Evolutionary conservation across 2,329 filamentous ascomycete genomes (phyloP).

Genomic region (Nannizziopsis barbatae): DNA sequence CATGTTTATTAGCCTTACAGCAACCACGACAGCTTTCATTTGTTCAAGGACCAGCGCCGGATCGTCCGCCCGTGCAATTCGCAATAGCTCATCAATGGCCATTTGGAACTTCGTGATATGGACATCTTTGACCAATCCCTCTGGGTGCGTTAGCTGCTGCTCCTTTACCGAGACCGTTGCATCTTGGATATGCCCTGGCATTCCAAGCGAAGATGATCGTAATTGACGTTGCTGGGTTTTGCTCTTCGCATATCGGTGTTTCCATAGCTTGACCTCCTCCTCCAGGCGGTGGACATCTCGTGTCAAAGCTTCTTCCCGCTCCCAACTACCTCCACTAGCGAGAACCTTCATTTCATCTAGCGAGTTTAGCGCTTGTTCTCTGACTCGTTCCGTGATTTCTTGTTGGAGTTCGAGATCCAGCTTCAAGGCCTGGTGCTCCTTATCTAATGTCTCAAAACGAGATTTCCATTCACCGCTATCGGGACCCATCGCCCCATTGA

Average conservation of each 20-base stretch:
- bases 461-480: constrained; percentile 47
- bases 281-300: constrained; percentile 66
- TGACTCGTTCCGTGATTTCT: constrained; percentile 74
- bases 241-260: constrained; percentile 71
- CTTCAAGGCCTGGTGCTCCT: constrained; percentile 56
- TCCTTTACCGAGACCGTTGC: constrained; percentile 49
- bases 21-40: constrained; percentile 76
- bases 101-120: constrained; percentile 94
- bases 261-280: constrained; percentile 78
- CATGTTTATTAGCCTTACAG: constrained; percentile 72
- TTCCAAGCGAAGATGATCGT: constrained; percentile 66
- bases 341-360: constrained; percentile 80
- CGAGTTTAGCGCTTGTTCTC: constrained; percentile 70
- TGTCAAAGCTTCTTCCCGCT: constrained; percentile 69
- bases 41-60: constrained; percentile 66
- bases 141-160: constrained; percentile 57
- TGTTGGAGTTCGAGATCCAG: constrained; percentile 60
- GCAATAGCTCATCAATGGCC: constrained; percentile 79
- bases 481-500: constrained; percentile 7
- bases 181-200: constrained; percentile 41
- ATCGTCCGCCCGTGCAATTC: constrained; percentile 60
- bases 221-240: constrained; percentile 79
- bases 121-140: constrained; percentile 76
- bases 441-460: constrained; percentile 47
- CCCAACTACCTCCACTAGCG: constrained; percentile 64